Base-by-base conservation (phyloP, 441 rosid species). In the Arabidopsis hybrid region DNA sequence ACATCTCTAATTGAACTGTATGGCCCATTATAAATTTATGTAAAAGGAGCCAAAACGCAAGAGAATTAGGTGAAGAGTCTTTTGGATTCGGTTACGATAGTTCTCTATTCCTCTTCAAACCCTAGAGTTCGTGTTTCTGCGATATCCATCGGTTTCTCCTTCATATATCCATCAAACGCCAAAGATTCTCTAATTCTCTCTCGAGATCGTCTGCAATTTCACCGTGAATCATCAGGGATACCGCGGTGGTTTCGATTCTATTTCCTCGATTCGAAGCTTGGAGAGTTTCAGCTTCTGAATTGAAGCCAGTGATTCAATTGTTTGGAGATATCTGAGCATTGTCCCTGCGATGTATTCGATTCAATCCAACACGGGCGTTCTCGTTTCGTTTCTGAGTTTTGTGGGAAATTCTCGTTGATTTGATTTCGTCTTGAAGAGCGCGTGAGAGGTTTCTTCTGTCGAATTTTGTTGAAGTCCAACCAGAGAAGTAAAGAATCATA, bases 401-500 rank as follows among this genome's bases (percentile, higher is more conserved):
- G 26, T 21, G 26, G 26, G 26, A 21, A 21, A 21, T 29, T 76
- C 46, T 69, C 36, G 49, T 50, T 50, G 14, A n/a, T 55, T 53
- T 38, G 52, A 7, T 39, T 60, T 35, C 13, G 32, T 46, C 29
- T 58, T 49, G 64, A 36, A 21, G 26, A 21, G 59, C 60, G 68
- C 71, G 36, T 55, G 51, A n/a, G 70, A 49, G 67, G 61, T 57
- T 70, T 70, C 72, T 43, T 18, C 11, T 34, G 42, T 4, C 4
- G 40, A 64, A 36, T 21, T 26, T 6, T 32, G 21, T 34, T 47
- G 56, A 63, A 76, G 71, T 49, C 80, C 26, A 71, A 47, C 57
- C 57, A 71, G 51, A 69, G 34, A 62, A 76, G 79, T 76, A 76
- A 59, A 76, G 69, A 76, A 49, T 2, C 31, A 50, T 38, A 21